Evolutionary conservation across 345 rosid species (phyloP).

Genomic region (Firmiana major): DNA sequence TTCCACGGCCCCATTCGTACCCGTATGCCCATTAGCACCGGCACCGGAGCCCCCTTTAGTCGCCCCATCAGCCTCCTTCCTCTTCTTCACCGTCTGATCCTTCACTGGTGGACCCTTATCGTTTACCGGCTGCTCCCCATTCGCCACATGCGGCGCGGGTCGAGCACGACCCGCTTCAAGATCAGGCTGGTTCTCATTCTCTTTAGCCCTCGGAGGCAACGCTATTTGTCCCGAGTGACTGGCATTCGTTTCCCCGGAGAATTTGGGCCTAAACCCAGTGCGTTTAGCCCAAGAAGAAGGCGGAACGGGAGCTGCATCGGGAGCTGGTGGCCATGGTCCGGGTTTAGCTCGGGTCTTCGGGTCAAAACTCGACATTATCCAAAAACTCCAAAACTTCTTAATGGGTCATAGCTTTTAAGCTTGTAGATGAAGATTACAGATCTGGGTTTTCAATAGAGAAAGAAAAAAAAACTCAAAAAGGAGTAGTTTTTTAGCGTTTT

Average conservation of each 20-base stretch:
- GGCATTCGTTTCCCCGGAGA: constrained; percentile 92
- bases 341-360: constrained; percentile 67
- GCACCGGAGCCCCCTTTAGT: constrained; percentile 25
- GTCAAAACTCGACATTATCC: constrained; percentile 66
- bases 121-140: constrained; percentile 23
- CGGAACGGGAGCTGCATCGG: constrained; percentile 75
- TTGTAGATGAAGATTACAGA: constrained; percentile 11
- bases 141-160: constrained; percentile 18
- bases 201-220: constrained; percentile 44
- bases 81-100: constrained; percentile 68
- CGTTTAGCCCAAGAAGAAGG: constrained; percentile 94
- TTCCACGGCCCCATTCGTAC: constrained; percentile 31
- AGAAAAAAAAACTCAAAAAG: not conserved
- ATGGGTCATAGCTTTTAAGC: constrained; percentile 4
- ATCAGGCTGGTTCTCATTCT: constrained; percentile 50
- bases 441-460: not conserved
- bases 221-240: constrained; percentile 58
- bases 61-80: constrained; percentile 77
- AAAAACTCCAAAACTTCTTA: not conserved
- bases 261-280: constrained; percentile 89
- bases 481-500: not conserved
- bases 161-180: constrained; percentile 65
- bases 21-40: constrained; percentile 43
- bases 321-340: constrained; percentile 67
- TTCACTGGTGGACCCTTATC: constrained; percentile 38